Evolutionary conservation across 176 grass and related monocot species (phyloP).

Genomic region (Rhynchospora breviuscula): DNA sequence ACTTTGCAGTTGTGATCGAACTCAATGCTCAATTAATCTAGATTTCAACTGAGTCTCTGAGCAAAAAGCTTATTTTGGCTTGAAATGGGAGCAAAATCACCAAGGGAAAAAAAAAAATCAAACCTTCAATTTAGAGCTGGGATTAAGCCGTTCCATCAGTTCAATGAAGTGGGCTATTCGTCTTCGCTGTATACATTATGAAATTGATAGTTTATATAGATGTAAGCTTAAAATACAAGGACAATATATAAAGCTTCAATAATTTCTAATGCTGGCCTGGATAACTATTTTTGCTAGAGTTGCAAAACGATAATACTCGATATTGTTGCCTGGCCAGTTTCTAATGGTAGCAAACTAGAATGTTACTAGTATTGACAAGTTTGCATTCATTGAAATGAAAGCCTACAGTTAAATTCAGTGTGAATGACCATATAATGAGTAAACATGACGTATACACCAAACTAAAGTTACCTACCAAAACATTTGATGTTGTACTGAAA

Average conservation of each 20-base stretch:
- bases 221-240: slow-evolving; percentile 3
- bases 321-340: neutral
- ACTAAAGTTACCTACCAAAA: neutral
- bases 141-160: slow-evolving; percentile 87
- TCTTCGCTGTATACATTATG: slow-evolving; percentile 58
- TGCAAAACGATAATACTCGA: slow-evolving; percentile 3
- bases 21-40: neutral
- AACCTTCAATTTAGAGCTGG: slow-evolving; percentile 57
- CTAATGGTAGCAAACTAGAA: neutral
- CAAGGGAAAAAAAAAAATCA: slow-evolving; percentile 1
- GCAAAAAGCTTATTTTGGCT: slow-evolving; percentile 22
- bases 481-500: neutral
- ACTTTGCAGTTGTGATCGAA: slow-evolving; percentile 5
- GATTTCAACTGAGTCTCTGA: neutral
- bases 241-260: neutral
- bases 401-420: slow-evolving; percentile 3
- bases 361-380: neutral
- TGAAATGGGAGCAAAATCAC: slow-evolving; percentile 12
- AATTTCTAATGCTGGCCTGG: neutral
- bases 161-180: slow-evolving; percentile 78
- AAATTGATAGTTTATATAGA: neutral
- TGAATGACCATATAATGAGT: neutral
- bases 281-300: slow-evolving; percentile 24
- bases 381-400: neutral
- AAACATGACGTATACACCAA: neutral